These are phyloP conservation scores for Tylopilus plumbeoviolaceoides DNA, from an alignment of 768 basidiomycete genomes.

Conservation along the genomic window DNA sequence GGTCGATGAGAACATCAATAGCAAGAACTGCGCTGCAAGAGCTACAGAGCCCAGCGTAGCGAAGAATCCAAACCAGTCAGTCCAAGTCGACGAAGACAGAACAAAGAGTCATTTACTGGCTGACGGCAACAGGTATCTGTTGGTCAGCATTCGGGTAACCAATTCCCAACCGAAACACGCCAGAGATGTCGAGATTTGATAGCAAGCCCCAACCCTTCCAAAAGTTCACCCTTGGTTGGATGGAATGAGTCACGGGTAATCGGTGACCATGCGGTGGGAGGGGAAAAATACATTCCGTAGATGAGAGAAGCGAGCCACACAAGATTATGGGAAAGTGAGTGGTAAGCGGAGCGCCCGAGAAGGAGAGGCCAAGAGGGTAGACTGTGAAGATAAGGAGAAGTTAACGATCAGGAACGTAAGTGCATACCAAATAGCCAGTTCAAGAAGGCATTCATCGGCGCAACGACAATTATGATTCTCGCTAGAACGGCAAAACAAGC, in stretches of 20 bases:
- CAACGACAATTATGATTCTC: constrained; percentile 73
- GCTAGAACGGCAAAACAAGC: constrained; percentile 83
- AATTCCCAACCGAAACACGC: constrained; percentile 90
- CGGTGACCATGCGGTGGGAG: constrained; percentile 74
- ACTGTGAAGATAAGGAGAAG: constrained; percentile 17
- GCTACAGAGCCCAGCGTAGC: constrained; percentile 69
- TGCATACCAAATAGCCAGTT: constrained; percentile 78
- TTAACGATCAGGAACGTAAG: neutral
- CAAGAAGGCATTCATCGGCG: constrained; percentile 79
- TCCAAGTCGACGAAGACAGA: neutral
- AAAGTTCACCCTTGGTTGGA: constrained; percentile 57
- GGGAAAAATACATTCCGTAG: constrained; percentile 57
- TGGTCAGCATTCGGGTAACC: constrained; percentile 24
- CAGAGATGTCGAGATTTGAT: constrained; percentile 74
- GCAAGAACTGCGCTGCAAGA: constrained; percentile 86
- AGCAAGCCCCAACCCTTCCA: constrained; percentile 68
- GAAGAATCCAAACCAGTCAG: constrained; percentile 12
- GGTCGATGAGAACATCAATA: constrained; percentile 69
- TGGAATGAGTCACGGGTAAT: constrained; percentile 19
- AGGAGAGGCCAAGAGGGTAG: constrained; percentile 71
- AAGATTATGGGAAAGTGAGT: constrained; percentile 90
- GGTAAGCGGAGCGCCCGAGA: constrained; percentile 88
- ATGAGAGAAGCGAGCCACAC: constrained; percentile 57
- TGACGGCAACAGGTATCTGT: constrained; percentile 40
- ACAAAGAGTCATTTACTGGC: constrained; percentile 35